Evolutionary conservation across 495 filamentous ascomycete species (phyloP).

Genomic region (Penicillium diatomitis): DNA sequence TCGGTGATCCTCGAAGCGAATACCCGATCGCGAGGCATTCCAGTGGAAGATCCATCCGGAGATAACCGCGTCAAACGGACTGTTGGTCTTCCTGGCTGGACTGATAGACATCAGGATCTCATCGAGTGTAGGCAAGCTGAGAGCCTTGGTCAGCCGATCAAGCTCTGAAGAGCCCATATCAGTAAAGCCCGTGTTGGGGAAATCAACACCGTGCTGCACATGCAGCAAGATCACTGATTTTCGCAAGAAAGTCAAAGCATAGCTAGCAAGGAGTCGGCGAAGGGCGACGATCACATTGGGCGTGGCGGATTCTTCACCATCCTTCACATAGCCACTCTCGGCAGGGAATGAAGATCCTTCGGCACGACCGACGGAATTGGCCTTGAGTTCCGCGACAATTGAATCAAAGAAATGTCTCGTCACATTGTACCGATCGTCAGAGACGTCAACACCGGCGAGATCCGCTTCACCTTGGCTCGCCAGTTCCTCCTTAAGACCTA

Average conservation of each 20-base stretch:
- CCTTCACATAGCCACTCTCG: constrained; percentile 35
- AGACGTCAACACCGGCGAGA: constrained; percentile 17
- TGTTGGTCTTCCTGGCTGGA: constrained; percentile 23
- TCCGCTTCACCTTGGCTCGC: constrained; percentile 24
- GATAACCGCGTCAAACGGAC: constrained; percentile 44
- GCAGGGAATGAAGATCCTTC: constrained; percentile 34
- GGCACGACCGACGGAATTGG: constrained; percentile 35
- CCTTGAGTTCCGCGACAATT: constrained; percentile 33
- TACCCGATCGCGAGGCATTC: constrained; percentile 37
- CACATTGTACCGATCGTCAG: constrained; percentile 19
- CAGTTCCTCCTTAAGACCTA: constrained; percentile 34
- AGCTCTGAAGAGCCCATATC: constrained; percentile 65
- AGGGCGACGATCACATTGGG: constrained; percentile 35
- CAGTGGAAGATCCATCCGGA: constrained; percentile 73
- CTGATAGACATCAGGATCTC: constrained; percentile 55
- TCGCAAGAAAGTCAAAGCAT: constrained; percentile 81
- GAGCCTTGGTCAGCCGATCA: constrained; percentile 63
- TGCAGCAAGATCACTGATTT: constrained; percentile 78
- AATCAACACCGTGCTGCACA: constrained; percentile 80
- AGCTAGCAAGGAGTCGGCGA: constrained; percentile 55
- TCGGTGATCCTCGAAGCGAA: constrained; percentile 31
- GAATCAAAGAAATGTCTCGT: constrained; percentile 35
- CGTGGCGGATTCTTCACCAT: constrained; percentile 34
- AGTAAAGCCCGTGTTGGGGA: constrained; percentile 62
- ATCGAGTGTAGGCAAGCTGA: constrained; percentile 70